Base-by-base conservation (phyloP, 1,284 basidiomycete genomes). In the Pterulicium gracile region DNA sequence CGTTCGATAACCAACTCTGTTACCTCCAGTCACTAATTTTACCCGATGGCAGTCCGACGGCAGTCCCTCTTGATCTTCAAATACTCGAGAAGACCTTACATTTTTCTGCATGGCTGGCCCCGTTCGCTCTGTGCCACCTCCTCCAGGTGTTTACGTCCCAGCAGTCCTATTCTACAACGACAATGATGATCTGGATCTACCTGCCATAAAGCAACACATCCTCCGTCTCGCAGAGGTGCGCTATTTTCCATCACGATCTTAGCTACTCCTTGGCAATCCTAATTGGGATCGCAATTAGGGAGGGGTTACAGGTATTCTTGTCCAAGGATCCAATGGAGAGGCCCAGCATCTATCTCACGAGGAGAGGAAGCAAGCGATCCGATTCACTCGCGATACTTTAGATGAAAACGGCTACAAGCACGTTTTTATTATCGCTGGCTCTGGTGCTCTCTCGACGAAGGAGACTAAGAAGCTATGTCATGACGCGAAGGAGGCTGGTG, bases 401-500 rank as follows among this genome's bases (percentile, higher is more conserved):
- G 78, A 92, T 59, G 69, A 74, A 46, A 79, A 83, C 49, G 82
- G 83, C 0, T 85, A 87, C 58, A 58, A 73, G 41, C 64, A 81
- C 35, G 71, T 79, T 21, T 65, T 86, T 7, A 74, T 96, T 43
- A 81, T 95, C 49, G 90, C 85, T 5, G 92, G 91, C 1, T 92
- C 89, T 1, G 90, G 91, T 2, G 83, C 81, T 1, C 81, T 79
- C 48, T 89, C 87, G 0, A 84, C 88, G 0, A 70, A 79, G 15
- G 89, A 93, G 60, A 91, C 89, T 19, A 86, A 88, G 60, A 73
- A 83, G 58, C 71, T 94, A 34, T 84, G 82, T 54, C 59, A 66
- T 18, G 86, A 93, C 55, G 91, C 90, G 2, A 78, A 77, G 41
- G 80, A 81, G 14, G 85, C 84, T 0, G 91, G 92, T 2, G 90